Base-by-base conservation (phyloP, 257 asterid species). In the Prunella vulgaris region DNA sequence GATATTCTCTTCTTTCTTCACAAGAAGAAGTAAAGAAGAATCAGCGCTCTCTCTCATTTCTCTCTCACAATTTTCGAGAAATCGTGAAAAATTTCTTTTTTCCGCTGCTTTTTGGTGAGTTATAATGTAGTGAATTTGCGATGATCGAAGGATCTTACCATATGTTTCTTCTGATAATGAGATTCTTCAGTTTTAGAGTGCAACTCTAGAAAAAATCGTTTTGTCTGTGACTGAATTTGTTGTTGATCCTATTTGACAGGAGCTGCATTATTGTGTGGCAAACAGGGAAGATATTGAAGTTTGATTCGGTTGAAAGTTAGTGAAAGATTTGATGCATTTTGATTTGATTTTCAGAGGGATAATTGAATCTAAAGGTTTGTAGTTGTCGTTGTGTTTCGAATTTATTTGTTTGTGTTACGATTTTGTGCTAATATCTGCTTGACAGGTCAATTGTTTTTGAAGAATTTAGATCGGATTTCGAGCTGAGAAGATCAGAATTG, bases 81-180 rank as follows among this genome's bases (percentile, higher is more conserved):
- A 38, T 69, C 70, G 71, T 20, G 15, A 28, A 46, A 64, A 30
- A 32, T 32, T 37, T 64, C 46, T 42, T 14, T 12, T 40, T 40
- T 44, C 68, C 48, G 35, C 60, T 32, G 61, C 27, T 10, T 18
- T 72, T n/a, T 24, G 85, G 85, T 85, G 77, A 70, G 85, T 83
- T 82, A 74, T 75, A 86, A 85, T 86, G 85, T 44, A 53, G 80
- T 66, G 85, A 60, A 61, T 58, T 65, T 58, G 64, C 69, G 37
- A 69, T 64, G 7, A 68, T 44, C 28, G 28, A 74, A 66, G 35
- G 72, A 69, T 75, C 37, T 65, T 5, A 71, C 53, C 51, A 65
- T 30, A 18, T 22, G 30, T 69, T 22, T 40, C 40, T 20, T 52
- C 53, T 51, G n/a, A 18, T 28, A 25, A 42, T 33, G 56, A 53